Percentiles rank a stretch among this genome's conserved stretches.
phyloP scores from a whole-genome alignment of 495 filamentous ascomycete genomes.

The Mycothermus thermophilus region DNA sequence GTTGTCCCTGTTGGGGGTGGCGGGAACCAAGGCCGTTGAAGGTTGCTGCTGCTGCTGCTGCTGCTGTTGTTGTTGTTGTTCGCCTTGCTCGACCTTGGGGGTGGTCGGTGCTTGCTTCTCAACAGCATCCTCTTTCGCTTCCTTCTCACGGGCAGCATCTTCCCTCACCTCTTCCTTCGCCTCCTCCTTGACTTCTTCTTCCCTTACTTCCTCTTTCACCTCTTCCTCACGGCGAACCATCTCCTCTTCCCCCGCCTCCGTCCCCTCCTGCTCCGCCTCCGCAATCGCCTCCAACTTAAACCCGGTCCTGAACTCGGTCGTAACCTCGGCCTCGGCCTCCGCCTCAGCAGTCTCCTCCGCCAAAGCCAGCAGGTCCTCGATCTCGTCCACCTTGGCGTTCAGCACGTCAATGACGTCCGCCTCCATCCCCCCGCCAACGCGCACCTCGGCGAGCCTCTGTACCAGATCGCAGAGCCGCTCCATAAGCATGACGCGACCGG shows the following conservation, averaged over 20 bases:
- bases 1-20: too few species aligned
- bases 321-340: conserved; percentile 4
- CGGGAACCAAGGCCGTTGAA: too few species aligned
- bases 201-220: not conserved
- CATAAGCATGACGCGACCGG: conserved; percentile 29
- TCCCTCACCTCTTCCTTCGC: not conserved
- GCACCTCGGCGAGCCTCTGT: conserved; percentile 17
- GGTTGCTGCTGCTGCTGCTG: not conserved
- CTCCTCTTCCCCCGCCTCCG: not conserved
- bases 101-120: too few species aligned
- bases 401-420: conserved; percentile 20
- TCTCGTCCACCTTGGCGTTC: conserved; percentile 32
- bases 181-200: not conserved
- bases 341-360: conserved; percentile 3
- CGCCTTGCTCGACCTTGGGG: too few species aligned
- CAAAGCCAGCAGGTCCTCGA: conserved; percentile 23
- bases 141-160: not conserved
- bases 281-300: not conserved
- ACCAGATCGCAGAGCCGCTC: conserved; percentile 37
- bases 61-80: too few species aligned
- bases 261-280: not conserved
- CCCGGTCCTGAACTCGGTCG: conserved; percentile 1
- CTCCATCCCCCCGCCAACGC: conserved; percentile 11
- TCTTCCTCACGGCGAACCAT: not conserved
- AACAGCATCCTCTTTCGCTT: not conserved